phyloP scores from a whole-genome alignment of 129 eudicot species.

The carrot (Daucus carota) region DNA sequence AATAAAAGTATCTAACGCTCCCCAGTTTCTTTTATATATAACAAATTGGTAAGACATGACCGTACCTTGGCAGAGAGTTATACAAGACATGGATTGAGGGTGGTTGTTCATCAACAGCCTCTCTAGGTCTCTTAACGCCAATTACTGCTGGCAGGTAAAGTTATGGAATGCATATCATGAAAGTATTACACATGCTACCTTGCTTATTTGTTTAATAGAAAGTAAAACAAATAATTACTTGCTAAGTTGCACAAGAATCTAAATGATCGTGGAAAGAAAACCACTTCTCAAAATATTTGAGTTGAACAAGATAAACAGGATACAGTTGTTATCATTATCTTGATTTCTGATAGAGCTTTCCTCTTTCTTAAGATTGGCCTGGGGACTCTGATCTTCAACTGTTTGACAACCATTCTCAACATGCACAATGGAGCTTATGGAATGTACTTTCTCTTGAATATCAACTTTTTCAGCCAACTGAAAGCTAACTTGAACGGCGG shows the following conservation, averaged over 20 bases:
- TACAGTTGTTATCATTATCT: conserved; percentile 37
- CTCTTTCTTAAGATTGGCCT: conserved; percentile 26
- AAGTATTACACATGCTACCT: conserved; percentile 15
- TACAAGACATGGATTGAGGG: conserved; percentile 73
- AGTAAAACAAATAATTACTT: not conserved
- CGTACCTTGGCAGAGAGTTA: conserved; percentile 69
- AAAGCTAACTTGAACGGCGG: conserved; percentile 21
- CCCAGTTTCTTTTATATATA: not conserved
- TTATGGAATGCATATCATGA: conserved; percentile 36
- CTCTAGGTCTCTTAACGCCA: conserved; percentile 78
- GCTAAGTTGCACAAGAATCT: not conserved
- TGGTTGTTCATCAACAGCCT: conserved; percentile 60
- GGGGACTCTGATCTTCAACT: conserved; percentile 25
- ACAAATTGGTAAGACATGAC: not conserved
- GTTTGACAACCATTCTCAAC: conserved; percentile 46
- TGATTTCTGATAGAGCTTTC: conserved; percentile 25
- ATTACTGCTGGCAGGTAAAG: conserved; percentile 41
- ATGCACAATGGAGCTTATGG: conserved; percentile 16
- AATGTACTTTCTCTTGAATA: conserved; percentile 17
- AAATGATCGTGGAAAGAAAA: not conserved
- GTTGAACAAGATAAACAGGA: conserved; percentile 20
- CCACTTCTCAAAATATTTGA: not conserved
- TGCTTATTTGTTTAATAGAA: conserved; percentile 1
- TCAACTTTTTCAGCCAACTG: conserved; percentile 28
- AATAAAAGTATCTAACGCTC: not conserved